phyloP scores from a whole-genome alignment of 169 alveolate genomes.

The Plasmodium gallinaceum region DNA sequence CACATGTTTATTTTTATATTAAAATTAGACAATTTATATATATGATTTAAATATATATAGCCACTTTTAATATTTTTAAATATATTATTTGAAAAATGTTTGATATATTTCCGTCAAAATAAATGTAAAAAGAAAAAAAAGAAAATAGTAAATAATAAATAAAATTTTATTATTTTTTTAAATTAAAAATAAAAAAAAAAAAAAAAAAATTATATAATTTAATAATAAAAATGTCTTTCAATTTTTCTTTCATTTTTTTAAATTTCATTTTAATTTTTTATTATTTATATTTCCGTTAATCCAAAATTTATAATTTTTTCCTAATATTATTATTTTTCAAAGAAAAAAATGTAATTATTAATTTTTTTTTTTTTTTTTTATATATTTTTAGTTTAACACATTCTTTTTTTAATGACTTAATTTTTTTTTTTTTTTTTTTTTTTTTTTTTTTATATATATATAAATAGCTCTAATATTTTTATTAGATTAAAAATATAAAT shows the following conservation, averaged over 20 bases:
- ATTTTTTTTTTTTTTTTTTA: not conserved
- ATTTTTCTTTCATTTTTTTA: not conserved
- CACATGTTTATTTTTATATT: not conserved
- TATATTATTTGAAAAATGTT: not conserved
- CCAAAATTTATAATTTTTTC: too few relatives aligned
- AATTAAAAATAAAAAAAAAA: constrained; percentile 7
- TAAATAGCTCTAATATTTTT: too few relatives aligned
- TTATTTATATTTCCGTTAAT: too few relatives aligned
- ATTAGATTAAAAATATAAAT: too few relatives aligned
- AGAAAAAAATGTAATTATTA: too few relatives aligned
- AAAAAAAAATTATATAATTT: not conserved
- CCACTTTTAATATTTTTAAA: not conserved
- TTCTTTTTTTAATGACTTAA: not conserved
- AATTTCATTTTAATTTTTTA: not conserved
- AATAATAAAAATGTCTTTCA: not conserved
- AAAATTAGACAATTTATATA: not conserved
- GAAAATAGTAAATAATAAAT: not conserved
- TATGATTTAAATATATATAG: not conserved
- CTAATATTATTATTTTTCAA: too few relatives aligned
- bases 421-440: not conserved
- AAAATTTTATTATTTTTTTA: constrained; percentile 12
- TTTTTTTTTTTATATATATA: not conserved
- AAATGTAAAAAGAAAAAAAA: not conserved
- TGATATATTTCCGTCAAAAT: constrained; percentile 4
- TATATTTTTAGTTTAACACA: not conserved